Percentiles rank a stretch among this genome's conserved stretches.
These are phyloP conservation scores for Xylariaceae sp. DNA, from an alignment of 2,329 filamentous ascomycete species.

Conservation along the genomic window DNA sequence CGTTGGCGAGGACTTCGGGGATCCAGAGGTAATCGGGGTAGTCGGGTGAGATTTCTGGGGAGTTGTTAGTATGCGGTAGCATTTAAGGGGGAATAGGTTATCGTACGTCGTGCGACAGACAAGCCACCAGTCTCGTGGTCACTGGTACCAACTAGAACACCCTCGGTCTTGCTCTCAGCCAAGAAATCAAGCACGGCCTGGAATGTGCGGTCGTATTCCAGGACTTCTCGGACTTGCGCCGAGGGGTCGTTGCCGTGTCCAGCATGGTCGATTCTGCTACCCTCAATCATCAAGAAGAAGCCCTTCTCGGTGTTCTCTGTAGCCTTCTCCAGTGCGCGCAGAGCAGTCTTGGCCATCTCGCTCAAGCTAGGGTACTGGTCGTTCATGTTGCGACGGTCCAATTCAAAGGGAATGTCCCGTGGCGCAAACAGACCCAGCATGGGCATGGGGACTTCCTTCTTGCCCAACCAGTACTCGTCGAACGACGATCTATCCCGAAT, in stretches of 20 bases:
- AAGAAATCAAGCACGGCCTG: slow-evolving; percentile 79
- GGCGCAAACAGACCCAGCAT: slow-evolving; percentile 79
- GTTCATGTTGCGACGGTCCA: slow-evolving; percentile 76
- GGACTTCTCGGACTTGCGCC: slow-evolving; percentile 81
- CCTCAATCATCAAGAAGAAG: slow-evolving; percentile 99
- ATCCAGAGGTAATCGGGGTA: slow-evolving; percentile 68
- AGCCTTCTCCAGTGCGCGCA: slow-evolving; percentile 72
- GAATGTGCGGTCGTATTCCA: slow-evolving; percentile 92
- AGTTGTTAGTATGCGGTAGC: not conserved
- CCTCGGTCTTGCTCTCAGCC: slow-evolving; percentile 64
- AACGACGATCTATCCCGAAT: slow-evolving; percentile 68
- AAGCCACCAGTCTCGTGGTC: slow-evolving; percentile 96
- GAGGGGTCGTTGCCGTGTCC: slow-evolving; percentile 81
- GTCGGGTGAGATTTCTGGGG: slow-evolving; percentile 46
- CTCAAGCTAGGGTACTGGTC: slow-evolving; percentile 81
- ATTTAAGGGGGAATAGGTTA: slow-evolving; percentile 5
- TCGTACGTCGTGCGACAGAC: slow-evolving; percentile 67
- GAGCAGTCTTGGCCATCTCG: slow-evolving; percentile 82
- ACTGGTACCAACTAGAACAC: slow-evolving; percentile 80
- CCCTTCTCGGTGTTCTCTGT: slow-evolving; percentile 81
- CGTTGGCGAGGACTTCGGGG: slow-evolving; percentile 67
- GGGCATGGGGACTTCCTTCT: slow-evolving; percentile 64
- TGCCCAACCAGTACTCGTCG: slow-evolving; percentile 63
- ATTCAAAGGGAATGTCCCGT: slow-evolving; percentile 83
- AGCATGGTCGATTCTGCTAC: slow-evolving; percentile 91